Base-by-base conservation (phyloP, 768 basidiomycete genomes). In the Calvatia gigantea region DNA sequence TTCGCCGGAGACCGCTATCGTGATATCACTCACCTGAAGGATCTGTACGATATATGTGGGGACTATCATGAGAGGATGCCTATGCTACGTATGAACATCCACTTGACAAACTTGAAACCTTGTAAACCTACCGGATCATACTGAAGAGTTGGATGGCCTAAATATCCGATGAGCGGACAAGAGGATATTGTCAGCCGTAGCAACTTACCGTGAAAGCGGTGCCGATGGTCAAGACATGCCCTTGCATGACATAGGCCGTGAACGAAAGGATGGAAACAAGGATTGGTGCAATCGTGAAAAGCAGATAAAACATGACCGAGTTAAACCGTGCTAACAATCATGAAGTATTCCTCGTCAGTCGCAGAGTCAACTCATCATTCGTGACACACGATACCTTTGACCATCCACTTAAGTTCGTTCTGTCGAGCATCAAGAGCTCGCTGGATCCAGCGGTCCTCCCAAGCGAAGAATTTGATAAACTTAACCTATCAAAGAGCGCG, bases 401-500 rank as follows among this genome's bases (percentile, higher is more conserved):
- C 69, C 78, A 93, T 78, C 86, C 90, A 91, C 52, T 77, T 70
- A 70, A 94, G 76, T 72, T 95, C 94, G 12, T 70, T 70, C 38
- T 78, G 77, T 57, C 93, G 75, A 2, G 87, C 81, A 39, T 85
- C 83, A 54, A 84, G 64, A 0, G 78, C 84, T 11, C 83, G 76
- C 25, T 78, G 69, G 39, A 89, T 87, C 91, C 91, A 92, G 11
- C 81, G 78, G 38, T 85, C 78, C 60, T 89, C 87, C 80, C 89
- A 91, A 1, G 88, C 88, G 58, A 91, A 91, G 75, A 91, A 89
- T 67, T 91, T 89, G 75, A 89, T 85, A 63, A 89, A 87, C 68
- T 87, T 87, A 54, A 86, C 72, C 81, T 83, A 42, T 3, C 58
- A 15, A 25, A 27, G 23, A 29, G 32, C 14, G 35, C 8, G 19